These are phyloP conservation scores for Cotoneaster glaucophyllus DNA, from an alignment of 306 rosid genomes.

Conservation along the genomic window DNA sequence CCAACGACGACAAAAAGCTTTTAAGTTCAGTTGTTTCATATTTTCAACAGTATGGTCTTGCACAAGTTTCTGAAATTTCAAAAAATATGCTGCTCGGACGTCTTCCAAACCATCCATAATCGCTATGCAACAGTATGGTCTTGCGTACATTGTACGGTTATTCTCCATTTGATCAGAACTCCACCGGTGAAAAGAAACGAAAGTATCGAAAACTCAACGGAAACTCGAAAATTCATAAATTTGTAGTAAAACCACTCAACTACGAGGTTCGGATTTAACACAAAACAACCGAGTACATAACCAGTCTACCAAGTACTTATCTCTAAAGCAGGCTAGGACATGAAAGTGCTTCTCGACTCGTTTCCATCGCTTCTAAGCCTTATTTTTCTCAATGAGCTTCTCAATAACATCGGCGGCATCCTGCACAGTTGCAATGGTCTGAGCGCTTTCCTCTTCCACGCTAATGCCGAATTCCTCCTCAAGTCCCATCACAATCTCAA, in stretches of 20 bases:
- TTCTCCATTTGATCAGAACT: no score
- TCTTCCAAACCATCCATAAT: no score
- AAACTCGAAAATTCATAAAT: background rate
- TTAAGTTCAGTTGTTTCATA: no score
- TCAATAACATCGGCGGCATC: conserved; percentile 80
- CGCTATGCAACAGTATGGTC: no score
- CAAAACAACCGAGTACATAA: background rate
- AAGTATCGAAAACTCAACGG: background rate
- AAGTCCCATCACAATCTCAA: conserved; percentile 86
- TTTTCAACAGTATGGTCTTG: no score
- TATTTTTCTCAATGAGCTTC: conserved; percentile 40
- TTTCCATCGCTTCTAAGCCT: conserved; percentile 23
- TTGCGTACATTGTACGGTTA: no score
- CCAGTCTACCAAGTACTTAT: no score
- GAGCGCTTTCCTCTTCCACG: conserved; percentile 70
- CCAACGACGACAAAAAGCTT: no score
- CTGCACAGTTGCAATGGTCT: conserved; percentile 69
- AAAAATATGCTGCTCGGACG: no score
- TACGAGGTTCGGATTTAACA: conserved; percentile 6
- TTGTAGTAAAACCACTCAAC: background rate
- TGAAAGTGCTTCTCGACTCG: background rate
- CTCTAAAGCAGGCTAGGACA: conserved; percentile 4
- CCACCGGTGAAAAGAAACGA: no score
- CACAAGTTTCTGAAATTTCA: no score
- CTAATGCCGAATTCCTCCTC: conserved; percentile 77